Percentiles rank a stretch among this genome's conserved stretches.
Evolutionary conservation across 208 protist species (phyloP).

Genomic region (Trypanosoma melophagium): DNA sequence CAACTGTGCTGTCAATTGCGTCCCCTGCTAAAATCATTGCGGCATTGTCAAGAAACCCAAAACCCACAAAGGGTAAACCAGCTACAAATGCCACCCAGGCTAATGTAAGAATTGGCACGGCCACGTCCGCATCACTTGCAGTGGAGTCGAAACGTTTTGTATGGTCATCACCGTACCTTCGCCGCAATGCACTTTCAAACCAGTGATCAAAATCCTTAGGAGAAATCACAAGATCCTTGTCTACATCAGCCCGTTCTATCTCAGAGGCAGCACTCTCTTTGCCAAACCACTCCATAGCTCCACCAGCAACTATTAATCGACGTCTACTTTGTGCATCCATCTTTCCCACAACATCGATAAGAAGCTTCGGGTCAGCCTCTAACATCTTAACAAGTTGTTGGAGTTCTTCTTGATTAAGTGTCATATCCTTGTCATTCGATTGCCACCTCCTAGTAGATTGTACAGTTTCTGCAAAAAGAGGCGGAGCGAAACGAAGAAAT

Average conservation of each 20-base stretch:
- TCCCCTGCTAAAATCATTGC: constrained; percentile 90
- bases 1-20: constrained; percentile 82
- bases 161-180: constrained; percentile 44
- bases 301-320: constrained; percentile 80
- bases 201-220: constrained; percentile 92
- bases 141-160: constrained; percentile 9
- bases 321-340: constrained; percentile 73
- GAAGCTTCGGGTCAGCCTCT: constrained; percentile 80
- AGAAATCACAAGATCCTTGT: constrained; percentile 81
- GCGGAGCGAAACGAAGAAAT: background rate
- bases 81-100: constrained; percentile 76
- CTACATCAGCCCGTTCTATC: constrained; percentile 74
- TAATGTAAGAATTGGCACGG: constrained; percentile 56
- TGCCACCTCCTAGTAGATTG: background rate
- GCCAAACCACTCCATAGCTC: constrained; percentile 91
- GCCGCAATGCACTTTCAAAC: constrained; percentile 81
- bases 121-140: constrained; percentile 11
- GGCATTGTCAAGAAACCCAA: constrained; percentile 91
- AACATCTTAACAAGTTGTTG: constrained; percentile 62
- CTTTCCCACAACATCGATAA: constrained; percentile 77
- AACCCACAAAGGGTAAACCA: constrained; percentile 89
- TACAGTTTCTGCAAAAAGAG: background rate
- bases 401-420: constrained; percentile 44
- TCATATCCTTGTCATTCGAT: background rate
- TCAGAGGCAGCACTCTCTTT: constrained; percentile 80